These are phyloP conservation scores for Cucumis melo DNA, from an alignment of 306 rosid genomes.

Conservation along the genomic window DNA sequence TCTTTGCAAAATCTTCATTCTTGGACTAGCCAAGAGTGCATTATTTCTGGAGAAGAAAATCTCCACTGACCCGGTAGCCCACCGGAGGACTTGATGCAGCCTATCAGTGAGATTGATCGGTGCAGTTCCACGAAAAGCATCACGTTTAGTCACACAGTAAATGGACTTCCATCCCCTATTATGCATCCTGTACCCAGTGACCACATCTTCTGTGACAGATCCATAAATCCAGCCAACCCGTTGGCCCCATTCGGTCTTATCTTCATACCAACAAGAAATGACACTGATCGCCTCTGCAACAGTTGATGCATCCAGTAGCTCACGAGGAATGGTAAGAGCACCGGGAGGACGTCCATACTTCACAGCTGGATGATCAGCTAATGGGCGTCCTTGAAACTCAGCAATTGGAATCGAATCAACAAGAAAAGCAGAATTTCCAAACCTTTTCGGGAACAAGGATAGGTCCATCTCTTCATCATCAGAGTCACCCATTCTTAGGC, in stretches of 20 bases:
- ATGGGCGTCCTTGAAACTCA: slow-evolving; percentile 93
- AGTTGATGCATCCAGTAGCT: slow-evolving; percentile 80
- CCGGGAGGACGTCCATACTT: slow-evolving; percentile 94
- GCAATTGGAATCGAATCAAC: slow-evolving; percentile 87
- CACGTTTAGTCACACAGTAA: slow-evolving; percentile 89
- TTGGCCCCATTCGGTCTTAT: slow-evolving; percentile 96
- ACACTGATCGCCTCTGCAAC: slow-evolving; percentile 96
- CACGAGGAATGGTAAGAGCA: slow-evolving; percentile 71
- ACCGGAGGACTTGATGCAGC: slow-evolving; percentile 87
- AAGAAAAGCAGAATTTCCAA: slow-evolving; percentile 80
- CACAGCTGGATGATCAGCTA: slow-evolving; percentile 94
- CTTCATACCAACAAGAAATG: slow-evolving; percentile 97
- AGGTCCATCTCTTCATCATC: slow-evolving; percentile 84
- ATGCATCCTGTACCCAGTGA: slow-evolving; percentile 95
- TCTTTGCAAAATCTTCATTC: slow-evolving; percentile 72
- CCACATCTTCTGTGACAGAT: slow-evolving; percentile 96
- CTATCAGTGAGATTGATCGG: slow-evolving; percentile 93
- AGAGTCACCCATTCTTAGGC: slow-evolving; percentile 67
- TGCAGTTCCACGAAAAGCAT: slow-evolving; percentile 97
- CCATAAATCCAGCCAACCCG: slow-evolving; percentile 99
- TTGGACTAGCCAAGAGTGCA: slow-evolving; percentile 68
- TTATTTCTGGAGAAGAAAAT: slow-evolving; percentile 95
- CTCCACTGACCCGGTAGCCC: slow-evolving; percentile 99
- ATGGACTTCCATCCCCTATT: slow-evolving; percentile 95
- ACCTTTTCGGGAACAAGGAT: slow-evolving; percentile 59